Base-by-base conservation (phyloP, 345 rosid species). In the Bruguiera parviflora region DNA sequence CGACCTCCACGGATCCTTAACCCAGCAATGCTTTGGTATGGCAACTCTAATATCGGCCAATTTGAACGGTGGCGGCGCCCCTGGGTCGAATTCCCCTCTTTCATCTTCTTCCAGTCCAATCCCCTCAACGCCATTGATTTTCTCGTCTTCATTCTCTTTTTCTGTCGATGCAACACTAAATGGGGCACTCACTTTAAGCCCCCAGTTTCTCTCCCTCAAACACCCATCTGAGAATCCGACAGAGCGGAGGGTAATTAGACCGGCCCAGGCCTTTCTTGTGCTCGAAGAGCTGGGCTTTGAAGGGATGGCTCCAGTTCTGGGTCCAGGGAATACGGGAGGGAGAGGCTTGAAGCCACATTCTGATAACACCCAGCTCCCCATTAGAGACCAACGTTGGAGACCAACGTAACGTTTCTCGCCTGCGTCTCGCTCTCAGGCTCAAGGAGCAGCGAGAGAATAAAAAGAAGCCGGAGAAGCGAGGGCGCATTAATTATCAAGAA, bases 21-120 rank as follows among this genome's bases (percentile, higher is more conserved):
- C 87, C 98, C 98, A 92, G 59, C 98, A 90, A 80, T 90, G 98
- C 75, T 87, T 85, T 15, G 96, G 98, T 77, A 92, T 92, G 28
- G 95, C 91, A 10, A 88, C 90, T 78, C 87, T 81, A 59, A 92
- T 78, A 66, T 90, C 96, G 18, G 91, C 84, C 67, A 92, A 68
- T 51, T 73, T 82, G 78, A 92, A 92, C 8, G 96, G 96, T 43
- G 96, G 96, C 24, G 87, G 84, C n/a, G 80, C 82, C 5, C 88
- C 84, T 1, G 87, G 88, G 69, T 89, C 92, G 64, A 89, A 87
- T 28, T 53, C 67, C 3, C 10, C 58, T 39, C 19, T 65, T 24
- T 43, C 59, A 25, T 55, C 73, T 51, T 64, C 73, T 5, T 37
- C 77, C 29, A 19, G 65, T 24, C 22, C 28, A 27, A 21, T 35